A percentile compares a stretch with the other conserved stretches of the same genome.
phyloP scores from a whole-genome alignment of 2,329 filamentous ascomycete genomes.

The Hymenoscyphus occultus region DNA sequence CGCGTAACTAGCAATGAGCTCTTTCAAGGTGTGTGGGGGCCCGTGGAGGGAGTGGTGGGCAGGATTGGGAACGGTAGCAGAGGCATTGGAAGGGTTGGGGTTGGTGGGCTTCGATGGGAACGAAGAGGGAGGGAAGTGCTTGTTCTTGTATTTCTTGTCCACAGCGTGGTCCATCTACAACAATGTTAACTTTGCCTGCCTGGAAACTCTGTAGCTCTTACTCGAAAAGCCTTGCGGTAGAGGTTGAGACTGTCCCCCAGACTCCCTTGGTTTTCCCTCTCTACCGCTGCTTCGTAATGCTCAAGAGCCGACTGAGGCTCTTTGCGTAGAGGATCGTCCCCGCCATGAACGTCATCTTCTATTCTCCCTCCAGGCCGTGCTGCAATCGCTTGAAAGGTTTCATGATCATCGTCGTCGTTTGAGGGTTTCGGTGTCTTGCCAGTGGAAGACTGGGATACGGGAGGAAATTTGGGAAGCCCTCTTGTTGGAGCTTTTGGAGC shows the following conservation, averaged over 20 bases:
- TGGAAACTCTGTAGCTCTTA: constrained; percentile 40
- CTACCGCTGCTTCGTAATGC: constrained; percentile 87
- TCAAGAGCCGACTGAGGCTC: constrained; percentile 78
- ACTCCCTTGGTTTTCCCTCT: constrained; percentile 80
- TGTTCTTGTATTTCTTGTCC: constrained; percentile 83
- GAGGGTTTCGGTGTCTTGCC: constrained; percentile 12
- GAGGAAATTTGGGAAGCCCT: constrained; percentile 22
- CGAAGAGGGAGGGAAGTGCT: constrained; percentile 73
- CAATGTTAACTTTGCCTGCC: constrained; percentile 16
- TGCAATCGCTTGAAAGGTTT: constrained; percentile 14
- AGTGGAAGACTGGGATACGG: constrained; percentile 18
- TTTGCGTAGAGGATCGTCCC: constrained; percentile 15
- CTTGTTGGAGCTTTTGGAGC: constrained; percentile 19
- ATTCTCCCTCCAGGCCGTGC: constrained; percentile 16
- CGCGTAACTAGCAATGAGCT: constrained; percentile 76
- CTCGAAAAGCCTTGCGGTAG: constrained; percentile 87
- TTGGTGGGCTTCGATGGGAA: constrained; percentile 44
- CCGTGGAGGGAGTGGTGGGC: constrained; percentile 57
- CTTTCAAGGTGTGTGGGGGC: constrained; percentile 53
- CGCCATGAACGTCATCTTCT: constrained; percentile 12
- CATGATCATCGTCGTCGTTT: constrained; percentile 24
- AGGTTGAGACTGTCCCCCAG: constrained; percentile 84
- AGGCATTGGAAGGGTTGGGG: constrained; percentile 45
- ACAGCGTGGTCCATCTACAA: constrained; percentile 75
- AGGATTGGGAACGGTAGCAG: constrained; percentile 50